These are phyloP conservation scores for Podila epicladia DNA, from an alignment of 192 early-diverging fungal species.

Conservation along the genomic window DNA sequence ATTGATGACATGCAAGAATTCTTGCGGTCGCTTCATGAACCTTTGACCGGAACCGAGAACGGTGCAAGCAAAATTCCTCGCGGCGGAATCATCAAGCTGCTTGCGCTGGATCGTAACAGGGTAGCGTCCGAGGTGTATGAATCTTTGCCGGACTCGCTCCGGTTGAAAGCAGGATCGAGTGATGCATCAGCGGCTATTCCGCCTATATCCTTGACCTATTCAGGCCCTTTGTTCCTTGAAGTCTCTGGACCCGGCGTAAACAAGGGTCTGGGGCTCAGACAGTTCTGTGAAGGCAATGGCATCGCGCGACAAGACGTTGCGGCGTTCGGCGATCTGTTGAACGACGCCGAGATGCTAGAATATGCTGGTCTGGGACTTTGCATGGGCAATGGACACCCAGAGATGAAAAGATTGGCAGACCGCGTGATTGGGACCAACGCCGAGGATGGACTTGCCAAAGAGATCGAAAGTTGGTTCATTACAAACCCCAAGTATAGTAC, in stretches of 20 bases:
- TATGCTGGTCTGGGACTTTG: slow-evolving; percentile 54
- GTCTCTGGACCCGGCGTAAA: slow-evolving; percentile 56
- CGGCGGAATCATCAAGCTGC: slow-evolving; percentile 40
- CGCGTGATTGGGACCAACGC: slow-evolving; percentile 46
- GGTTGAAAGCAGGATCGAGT: background rate
- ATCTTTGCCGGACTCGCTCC: slow-evolving; percentile 14
- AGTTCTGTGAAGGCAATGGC: slow-evolving; percentile 33
- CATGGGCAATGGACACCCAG: slow-evolving; percentile 53
- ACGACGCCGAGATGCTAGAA: slow-evolving; percentile 60
- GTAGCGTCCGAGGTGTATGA: slow-evolving; percentile 22
- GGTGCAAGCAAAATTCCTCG: background rate
- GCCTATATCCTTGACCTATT: slow-evolving; percentile 19
- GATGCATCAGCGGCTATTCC: background rate
- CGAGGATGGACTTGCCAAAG: slow-evolving; percentile 53
- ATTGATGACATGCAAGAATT: slow-evolving; percentile 29
- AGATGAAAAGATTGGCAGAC: slow-evolving; percentile 46
- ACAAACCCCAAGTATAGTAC: too few relatives aligned
- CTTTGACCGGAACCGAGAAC: background rate
- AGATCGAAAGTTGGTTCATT: slow-evolving; percentile 35
- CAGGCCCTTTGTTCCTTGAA: slow-evolving; percentile 54
- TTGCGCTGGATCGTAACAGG: slow-evolving; percentile 38
- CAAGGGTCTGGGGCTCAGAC: slow-evolving; percentile 52
- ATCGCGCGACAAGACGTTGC: slow-evolving; percentile 34
- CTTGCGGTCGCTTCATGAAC: background rate
- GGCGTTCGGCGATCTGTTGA: slow-evolving; percentile 62